These are phyloP conservation scores for Pseudozyma pruni DNA, from an alignment of 1,284 basidiomycete species.

Conservation along the genomic window DNA sequence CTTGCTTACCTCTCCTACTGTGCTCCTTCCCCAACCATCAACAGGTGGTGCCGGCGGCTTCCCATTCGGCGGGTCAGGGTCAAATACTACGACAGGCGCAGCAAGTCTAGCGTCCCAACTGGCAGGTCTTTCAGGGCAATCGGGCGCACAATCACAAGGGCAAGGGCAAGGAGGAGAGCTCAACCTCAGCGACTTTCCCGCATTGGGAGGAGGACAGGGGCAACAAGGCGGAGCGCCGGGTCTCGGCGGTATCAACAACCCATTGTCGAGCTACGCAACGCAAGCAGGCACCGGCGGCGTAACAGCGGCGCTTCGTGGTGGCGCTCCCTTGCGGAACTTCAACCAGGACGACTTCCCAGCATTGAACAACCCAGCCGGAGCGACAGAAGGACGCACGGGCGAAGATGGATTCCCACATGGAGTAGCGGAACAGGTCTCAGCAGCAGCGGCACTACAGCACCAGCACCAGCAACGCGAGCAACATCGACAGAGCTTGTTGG, in stretches of 20 bases:
- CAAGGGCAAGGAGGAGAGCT: slow-evolving; percentile 49
- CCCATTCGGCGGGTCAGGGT: slow-evolving; percentile 53
- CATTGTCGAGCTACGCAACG: slow-evolving; percentile 55
- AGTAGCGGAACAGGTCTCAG: slow-evolving; percentile 58
- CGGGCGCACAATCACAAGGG: slow-evolving; percentile 38
- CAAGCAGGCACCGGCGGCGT: slow-evolving; percentile 54
- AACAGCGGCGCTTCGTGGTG: slow-evolving; percentile 33
- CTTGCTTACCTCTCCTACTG: slow-evolving; percentile 1
- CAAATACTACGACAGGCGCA: slow-evolving; percentile 46
- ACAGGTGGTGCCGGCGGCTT: slow-evolving; percentile 40
- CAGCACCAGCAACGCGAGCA: slow-evolving; percentile 58
- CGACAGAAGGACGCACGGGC: slow-evolving; percentile 32
- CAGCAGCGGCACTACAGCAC: slow-evolving; percentile 61
- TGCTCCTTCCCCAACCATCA: slow-evolving; percentile 1
- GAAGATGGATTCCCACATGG: slow-evolving; percentile 44
- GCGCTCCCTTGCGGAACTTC: slow-evolving; percentile 49
- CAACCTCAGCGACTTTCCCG: slow-evolving; percentile 58
- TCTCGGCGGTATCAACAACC: slow-evolving; percentile 30
- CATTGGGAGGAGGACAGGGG: slow-evolving; percentile 45
- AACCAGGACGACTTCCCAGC: slow-evolving; percentile 66
- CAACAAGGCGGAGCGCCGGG: slow-evolving; percentile 50
- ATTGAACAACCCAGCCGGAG: slow-evolving; percentile 43
- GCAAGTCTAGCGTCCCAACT: slow-evolving; percentile 47
- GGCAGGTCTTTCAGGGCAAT: slow-evolving; percentile 39
- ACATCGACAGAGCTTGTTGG: slow-evolving; percentile 51